A percentile compares a stretch with the other conserved stretches of the same genome.
phyloP scores from a whole-genome alignment of 805 yeast species.

The Wickerhamomyces canadensis region DNA sequence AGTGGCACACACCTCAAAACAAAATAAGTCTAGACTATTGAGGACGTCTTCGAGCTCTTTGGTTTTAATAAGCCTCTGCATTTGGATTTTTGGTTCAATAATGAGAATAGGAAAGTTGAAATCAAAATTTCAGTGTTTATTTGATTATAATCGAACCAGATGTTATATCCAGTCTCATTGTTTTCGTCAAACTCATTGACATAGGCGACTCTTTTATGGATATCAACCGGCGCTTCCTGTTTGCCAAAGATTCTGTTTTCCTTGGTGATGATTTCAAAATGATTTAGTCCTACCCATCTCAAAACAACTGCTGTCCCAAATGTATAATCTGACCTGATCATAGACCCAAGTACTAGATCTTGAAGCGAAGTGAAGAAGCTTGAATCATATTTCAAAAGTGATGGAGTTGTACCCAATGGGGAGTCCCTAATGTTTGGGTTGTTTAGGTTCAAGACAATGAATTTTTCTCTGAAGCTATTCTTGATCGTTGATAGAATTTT shows the following conservation, averaged over 20 bases:
- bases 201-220: conserved; percentile 16
- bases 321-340: conserved; percentile 9
- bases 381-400: conserved; percentile 10
- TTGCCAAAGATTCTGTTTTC: background rate
- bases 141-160: conserved; percentile 16
- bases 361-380: conserved; percentile 2
- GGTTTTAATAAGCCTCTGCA: conserved; percentile 8
- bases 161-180: conserved; percentile 6
- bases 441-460: conserved; percentile 11
- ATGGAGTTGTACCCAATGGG: conserved; percentile 18
- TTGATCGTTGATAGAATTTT: conserved; percentile 14
- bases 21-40: conserved; percentile 5
- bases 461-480: conserved; percentile 13
- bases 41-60: background rate
- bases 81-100: conserved; percentile 7
- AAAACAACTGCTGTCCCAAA: conserved; percentile 14
- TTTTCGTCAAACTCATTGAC: conserved; percentile 12
- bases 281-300: conserved; percentile 19
- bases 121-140: conserved; percentile 21
- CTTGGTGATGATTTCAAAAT: conserved; percentile 16
- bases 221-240: background rate
- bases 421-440: conserved; percentile 4
- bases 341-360: background rate
- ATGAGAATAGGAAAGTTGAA: conserved; percentile 16
- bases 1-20: conserved; percentile 17